phyloP scores from a whole-genome alignment of 1,284 basidiomycete species.

The Microbotryum silenes-acaulis region DNA sequence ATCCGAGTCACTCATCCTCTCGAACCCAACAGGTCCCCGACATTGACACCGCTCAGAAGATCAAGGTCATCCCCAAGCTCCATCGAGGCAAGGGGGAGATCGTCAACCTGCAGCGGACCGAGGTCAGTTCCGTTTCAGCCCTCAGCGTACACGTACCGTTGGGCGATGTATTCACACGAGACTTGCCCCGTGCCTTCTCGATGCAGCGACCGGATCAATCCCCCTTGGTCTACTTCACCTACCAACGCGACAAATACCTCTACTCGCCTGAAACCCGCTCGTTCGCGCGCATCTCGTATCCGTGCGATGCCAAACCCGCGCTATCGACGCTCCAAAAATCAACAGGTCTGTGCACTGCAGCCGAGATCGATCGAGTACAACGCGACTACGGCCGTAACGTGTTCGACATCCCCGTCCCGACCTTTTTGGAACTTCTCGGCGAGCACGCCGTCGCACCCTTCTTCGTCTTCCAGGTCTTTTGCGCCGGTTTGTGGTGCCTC shows the following conservation, averaged over 20 bases:
- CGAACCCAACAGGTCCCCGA: constrained; percentile 50
- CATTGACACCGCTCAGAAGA: constrained; percentile 65
- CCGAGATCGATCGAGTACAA: constrained; percentile 40
- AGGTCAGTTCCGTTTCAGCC: constrained; percentile 37
- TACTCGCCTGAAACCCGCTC: constrained; percentile 55
- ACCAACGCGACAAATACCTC: constrained; percentile 92
- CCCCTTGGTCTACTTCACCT: constrained; percentile 76
- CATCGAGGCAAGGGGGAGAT: constrained; percentile 91
- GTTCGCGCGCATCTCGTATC: constrained; percentile 83
- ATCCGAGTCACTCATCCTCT: background rate
- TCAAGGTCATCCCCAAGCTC: constrained; percentile 73
- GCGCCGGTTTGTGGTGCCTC: constrained; percentile 87
- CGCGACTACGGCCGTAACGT: constrained; percentile 78
- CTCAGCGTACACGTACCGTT: background rate
- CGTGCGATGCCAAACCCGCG: constrained; percentile 64
- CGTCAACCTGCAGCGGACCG: constrained; percentile 63
- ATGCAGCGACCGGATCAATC: constrained; percentile 44
- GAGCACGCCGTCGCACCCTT: constrained; percentile 92
- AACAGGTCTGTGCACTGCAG: constrained; percentile 43
- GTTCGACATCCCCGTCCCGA: constrained; percentile 90
- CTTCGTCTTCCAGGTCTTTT: constrained; percentile 94
- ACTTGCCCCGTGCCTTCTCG: background rate
- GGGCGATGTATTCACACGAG: background rate
- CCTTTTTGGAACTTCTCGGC: constrained; percentile 74
- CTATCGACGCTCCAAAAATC: constrained; percentile 62